phyloP scores from a whole-genome alignment of 495 filamentous ascomycete species.

The Daldinia concentrica region DNA sequence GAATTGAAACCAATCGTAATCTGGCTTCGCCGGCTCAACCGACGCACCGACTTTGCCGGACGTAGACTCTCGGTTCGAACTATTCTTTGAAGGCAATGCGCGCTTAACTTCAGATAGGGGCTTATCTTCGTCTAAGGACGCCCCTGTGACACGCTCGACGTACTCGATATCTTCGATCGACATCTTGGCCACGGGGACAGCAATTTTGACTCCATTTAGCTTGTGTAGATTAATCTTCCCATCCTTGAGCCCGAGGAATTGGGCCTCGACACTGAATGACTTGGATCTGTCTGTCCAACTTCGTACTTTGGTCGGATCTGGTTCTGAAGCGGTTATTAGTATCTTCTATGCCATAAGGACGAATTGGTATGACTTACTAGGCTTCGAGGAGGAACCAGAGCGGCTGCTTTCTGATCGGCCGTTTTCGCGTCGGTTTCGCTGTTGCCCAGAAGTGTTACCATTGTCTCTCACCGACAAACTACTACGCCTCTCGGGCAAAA shows the following conservation, averaged over 20 bases:
- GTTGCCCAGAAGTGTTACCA: constrained; percentile 68
- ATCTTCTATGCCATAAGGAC: neutral
- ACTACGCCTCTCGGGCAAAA: constrained; percentile 73
- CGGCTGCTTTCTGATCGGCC: constrained; percentile 58
- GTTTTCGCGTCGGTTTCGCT: constrained; percentile 77
- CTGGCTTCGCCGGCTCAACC: constrained; percentile 68
- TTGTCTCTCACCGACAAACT: constrained; percentile 66
- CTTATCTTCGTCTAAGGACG: constrained; percentile 95
- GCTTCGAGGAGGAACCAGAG: constrained; percentile 64
- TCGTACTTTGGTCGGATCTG: constrained; percentile 83
- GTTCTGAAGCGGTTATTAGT: constrained; percentile 63
- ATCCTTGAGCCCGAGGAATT: constrained; percentile 92
- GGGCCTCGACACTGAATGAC: constrained; percentile 96
- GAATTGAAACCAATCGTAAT: constrained; percentile 99
- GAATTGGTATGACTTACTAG: constrained; percentile 68
- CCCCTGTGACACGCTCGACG: constrained; percentile 84
- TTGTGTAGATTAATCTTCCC: constrained; percentile 99
- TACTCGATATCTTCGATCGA: constrained; percentile 93
- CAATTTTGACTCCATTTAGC: constrained; percentile 96
- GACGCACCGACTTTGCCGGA: constrained; percentile 54
- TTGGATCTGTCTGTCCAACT: constrained; percentile 95
- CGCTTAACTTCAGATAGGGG: constrained; percentile 82
- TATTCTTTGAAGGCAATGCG: constrained; percentile 46
- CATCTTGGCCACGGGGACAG: constrained; percentile 95
- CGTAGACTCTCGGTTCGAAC: constrained; percentile 36